Evolutionary conservation across 2,329 filamentous ascomycete genomes (phyloP), one percentile per base, ranked within the genome.

Genomic region (Diplocarpon rosae): DNA sequence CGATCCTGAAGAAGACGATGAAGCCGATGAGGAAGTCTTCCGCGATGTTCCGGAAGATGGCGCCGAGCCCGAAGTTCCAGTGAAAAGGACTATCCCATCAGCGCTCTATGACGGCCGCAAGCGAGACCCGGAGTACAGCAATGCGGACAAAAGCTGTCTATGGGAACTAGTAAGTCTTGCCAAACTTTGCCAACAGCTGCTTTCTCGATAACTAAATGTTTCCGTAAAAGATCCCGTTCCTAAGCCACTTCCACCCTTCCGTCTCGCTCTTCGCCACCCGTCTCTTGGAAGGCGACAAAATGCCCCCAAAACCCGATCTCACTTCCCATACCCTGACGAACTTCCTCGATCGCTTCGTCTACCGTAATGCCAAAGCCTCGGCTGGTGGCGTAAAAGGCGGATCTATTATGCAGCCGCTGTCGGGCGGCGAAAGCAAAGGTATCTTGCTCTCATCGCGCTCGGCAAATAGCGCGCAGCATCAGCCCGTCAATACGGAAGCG

Each of bases 301-400:
- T 86, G 63, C 81, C 85, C 48, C 78, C 85, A 51, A 96, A 96
- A 64, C 89, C 92, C 0, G 92, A 98, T 57, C 72, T 95, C 41
- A 82, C 85, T 13, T 81, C 87, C 46, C 90, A 96, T 63, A 92
- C 86, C 1, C 75, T 98, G 39, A 92, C 92, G 59, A 84, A 93
- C 63, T 98, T 98, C 72, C 72, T 98, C 46, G 92, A 98, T 66
- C 89, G 93, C 56, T 98, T 98, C 64, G 87, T 95, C n/a, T 98
- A 96, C 72, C 83, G 86, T 55, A 95, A 92, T 57, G 80, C 90
- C 50, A 95, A 95, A 70, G 70, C 79, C 3, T 75, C 73, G 13
- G 62, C 65, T 15, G 71, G 76, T 41, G 65, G 70, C 28, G 71
- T 77, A 27, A 84, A 85, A 52, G 93, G 93, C 39, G 73, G 76